Percentiles rank a stretch among this genome's conserved stretches.
Evolutionary conservation across 2,329 filamentous ascomycete genomes (phyloP).

Genomic region (Sordariomycetes sp.): DNA sequence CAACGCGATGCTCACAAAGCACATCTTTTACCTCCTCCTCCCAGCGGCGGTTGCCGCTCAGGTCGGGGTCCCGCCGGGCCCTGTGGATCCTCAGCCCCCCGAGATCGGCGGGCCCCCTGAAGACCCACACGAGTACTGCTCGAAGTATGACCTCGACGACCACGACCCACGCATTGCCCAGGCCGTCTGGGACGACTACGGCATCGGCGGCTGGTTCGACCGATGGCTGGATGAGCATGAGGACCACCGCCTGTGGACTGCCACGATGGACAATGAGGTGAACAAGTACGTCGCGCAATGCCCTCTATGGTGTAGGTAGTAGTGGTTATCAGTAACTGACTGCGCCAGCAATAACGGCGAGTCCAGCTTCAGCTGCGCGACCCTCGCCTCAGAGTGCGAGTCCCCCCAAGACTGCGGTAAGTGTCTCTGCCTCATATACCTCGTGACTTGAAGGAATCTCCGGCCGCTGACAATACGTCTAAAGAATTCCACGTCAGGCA

Average conservation of each 20-base stretch:
- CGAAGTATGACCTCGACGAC: not conserved
- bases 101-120: no score
- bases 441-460: no score
- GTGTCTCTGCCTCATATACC: no score
- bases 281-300: not conserved
- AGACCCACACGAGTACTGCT: not conserved
- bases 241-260: not conserved
- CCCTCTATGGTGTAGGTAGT: not conserved
- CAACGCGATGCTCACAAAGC: no score
- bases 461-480: not conserved
- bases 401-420: not conserved
- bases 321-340: not conserved
- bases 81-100: no score
- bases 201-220: not conserved
- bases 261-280: not conserved
- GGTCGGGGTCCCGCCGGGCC: no score
- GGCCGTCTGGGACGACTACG: not conserved
- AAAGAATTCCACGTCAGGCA: not conserved
- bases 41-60: no score
- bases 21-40: no score
- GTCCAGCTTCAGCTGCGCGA: not conserved
- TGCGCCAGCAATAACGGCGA: not conserved
- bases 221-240: not conserved
- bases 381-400: not conserved
- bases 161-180: not conserved